These are phyloP conservation scores for Termitomyces titanicus DNA, from an alignment of 768 basidiomycete genomes.

Conservation along the genomic window DNA sequence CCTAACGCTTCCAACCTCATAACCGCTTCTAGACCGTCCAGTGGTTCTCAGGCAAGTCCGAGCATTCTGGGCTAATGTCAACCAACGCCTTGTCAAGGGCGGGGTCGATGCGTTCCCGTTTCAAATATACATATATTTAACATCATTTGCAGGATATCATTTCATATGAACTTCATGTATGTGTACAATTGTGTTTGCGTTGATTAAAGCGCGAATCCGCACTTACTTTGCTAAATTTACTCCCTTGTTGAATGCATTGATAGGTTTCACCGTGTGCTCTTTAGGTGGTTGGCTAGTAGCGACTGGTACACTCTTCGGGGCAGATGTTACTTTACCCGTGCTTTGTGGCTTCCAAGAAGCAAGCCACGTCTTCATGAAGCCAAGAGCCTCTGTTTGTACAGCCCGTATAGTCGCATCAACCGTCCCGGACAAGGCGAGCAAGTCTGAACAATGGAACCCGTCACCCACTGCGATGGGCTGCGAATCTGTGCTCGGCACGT, in stretches of 20 bases:
- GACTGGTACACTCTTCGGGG: neutral
- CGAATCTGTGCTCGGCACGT: constrained; percentile 39
- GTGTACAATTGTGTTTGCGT: neutral
- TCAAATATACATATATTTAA: neutral
- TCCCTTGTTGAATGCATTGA: neutral
- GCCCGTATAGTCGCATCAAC: constrained; percentile 48
- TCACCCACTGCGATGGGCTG: constrained; percentile 58
- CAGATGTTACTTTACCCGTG: neutral
- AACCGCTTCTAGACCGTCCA: no score
- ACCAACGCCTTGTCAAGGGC: neutral
- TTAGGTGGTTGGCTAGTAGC: neutral
- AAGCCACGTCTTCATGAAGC: constrained; percentile 56
- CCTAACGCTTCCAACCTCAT: no score
- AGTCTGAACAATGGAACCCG: constrained; percentile 69
- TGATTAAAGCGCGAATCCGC: no score
- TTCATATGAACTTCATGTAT: neutral
- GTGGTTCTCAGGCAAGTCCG: no score
- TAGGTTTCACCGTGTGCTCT: neutral
- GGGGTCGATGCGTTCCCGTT: no score
- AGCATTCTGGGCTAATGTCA: neutral
- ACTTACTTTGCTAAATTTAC: neutral
- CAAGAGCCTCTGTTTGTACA: constrained; percentile 53
- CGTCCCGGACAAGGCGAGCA: constrained; percentile 34
- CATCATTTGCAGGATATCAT: neutral
- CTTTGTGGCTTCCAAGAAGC: constrained; percentile 16